phyloP scores from a whole-genome alignment of 352 stramenopile genomes.

The Paralagenidium karlingii region DNA sequence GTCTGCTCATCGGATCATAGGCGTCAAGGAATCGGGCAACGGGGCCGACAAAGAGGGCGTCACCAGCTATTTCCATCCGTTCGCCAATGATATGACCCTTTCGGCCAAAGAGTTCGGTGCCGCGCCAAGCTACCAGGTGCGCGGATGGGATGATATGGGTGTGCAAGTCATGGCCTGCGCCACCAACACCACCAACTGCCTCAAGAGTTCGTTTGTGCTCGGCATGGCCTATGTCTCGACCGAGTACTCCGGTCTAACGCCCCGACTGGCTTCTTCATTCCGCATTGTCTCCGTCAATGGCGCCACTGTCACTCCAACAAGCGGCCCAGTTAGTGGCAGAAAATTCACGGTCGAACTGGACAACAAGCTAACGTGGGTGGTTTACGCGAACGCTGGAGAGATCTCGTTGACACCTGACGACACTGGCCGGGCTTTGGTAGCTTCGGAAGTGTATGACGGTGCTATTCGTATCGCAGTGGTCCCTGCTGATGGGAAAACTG shows the following conservation, averaged over 20 bases:
- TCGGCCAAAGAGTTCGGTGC: constrained; percentile 37
- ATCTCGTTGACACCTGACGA: constrained; percentile 10
- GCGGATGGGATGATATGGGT: constrained; percentile 52
- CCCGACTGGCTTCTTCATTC: constrained; percentile 27
- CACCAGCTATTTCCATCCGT: constrained; percentile 43
- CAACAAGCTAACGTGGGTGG: constrained; percentile 62
- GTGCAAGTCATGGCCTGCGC: constrained; percentile 37
- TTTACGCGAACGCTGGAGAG: constrained; percentile 32
- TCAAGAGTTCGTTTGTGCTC: constrained; percentile 38
- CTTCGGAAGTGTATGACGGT: constrained; percentile 21
- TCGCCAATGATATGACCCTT: constrained; percentile 52
- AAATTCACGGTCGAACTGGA: constrained; percentile 48
- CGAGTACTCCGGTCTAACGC: constrained; percentile 44
- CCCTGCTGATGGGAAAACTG: constrained; percentile 14
- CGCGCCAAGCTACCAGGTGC: constrained; percentile 40
- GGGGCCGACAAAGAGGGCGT: constrained; percentile 31
- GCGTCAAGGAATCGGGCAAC: constrained; percentile 18
- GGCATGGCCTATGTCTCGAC: constrained; percentile 64
- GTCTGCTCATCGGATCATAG: constrained; percentile 57
- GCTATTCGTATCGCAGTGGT: constrained; percentile 47
- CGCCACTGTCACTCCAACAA: constrained; percentile 32
- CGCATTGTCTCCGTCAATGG: no score
- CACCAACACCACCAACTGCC: constrained; percentile 26
- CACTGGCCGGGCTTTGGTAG: constrained; percentile 25
- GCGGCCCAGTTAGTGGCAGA: constrained; percentile 23